Evolutionary conservation across 2,329 filamentous ascomycete species (phyloP), one percentile per base, ranked within the genome.

Genomic region (Nemania sp.): DNA sequence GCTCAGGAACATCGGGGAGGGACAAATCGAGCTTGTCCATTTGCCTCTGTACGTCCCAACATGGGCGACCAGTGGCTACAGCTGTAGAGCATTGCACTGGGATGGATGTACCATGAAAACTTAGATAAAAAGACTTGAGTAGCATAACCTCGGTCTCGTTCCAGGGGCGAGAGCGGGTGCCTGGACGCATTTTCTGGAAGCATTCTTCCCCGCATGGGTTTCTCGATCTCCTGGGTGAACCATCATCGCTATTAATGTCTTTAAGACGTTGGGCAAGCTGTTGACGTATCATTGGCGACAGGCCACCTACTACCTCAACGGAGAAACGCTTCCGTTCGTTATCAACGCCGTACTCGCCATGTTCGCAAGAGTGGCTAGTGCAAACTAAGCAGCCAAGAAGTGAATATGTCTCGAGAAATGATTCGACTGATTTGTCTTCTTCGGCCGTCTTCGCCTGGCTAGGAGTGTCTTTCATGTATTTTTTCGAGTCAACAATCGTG

Each of bases 291-390:
- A 74, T 77, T 24, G 75, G 76, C 15, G 76, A 76, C 15, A 82
- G 69, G 15, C 80, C 79, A 13, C 77, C 80, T n/a, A 79, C 76
- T 60, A 77, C 74, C 43, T 85, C 83, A n/a, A 88, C 79, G 2
- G 85, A 87, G 72, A 88, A 86, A 2, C 83, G 79, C 55, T 82
- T 85, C 38, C 84, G 82, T 72, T 87, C 86, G 67, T 86, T 86
- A 58, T 85, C 84, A 6, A 78, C 76, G 62, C 87, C 85, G 59
- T 88, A 88, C 62, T 88, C 87, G 53, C 87, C 87, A 69, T 89
- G 87, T 73, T 89, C 87, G 67, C 87, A 89, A 13, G 87, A 88
- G 74, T 89, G 85, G 58, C 86, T 86, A 73, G 83, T 86, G 77
- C 87, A 89, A 59, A 88, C 84, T n/a, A 88, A 77, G 71, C 87